These are phyloP conservation scores for Amylocystis lapponica DNA, from an alignment of 768 basidiomycete genomes.

Conservation along the genomic window DNA sequence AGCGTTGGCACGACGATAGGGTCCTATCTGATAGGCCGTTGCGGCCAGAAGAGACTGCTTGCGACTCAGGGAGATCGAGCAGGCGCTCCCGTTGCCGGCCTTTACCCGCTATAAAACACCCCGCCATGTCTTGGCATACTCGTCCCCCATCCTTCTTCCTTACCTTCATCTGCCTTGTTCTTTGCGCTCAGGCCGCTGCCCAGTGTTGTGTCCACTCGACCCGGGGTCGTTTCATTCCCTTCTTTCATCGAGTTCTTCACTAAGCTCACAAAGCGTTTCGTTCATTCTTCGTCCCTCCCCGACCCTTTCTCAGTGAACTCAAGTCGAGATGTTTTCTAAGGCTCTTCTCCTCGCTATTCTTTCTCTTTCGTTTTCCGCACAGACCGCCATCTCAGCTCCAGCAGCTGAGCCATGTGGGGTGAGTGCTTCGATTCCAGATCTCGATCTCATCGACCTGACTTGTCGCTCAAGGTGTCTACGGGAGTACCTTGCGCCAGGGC, in stretches of 20 bases:
- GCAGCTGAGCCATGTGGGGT: constrained; percentile 1
- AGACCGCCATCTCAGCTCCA: constrained; percentile 23
- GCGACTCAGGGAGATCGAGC: too few relatives aligned
- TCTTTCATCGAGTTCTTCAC: constrained; percentile 18
- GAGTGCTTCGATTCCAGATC: too few relatives aligned
- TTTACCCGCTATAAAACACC: too few relatives aligned
- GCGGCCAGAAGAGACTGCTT: too few relatives aligned
- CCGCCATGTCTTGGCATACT: too few relatives aligned
- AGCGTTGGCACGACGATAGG: too few relatives aligned
- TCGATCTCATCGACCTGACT: too few relatives aligned
- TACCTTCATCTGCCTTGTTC: constrained; percentile 20
- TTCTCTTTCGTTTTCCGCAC: constrained; percentile 31
- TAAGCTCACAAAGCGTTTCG: constrained; percentile 27
- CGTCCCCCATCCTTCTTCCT: constrained; percentile 13
- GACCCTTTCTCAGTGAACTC: constrained; percentile 17
- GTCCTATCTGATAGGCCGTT: too few relatives aligned
- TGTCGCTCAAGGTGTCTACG: too few relatives aligned
- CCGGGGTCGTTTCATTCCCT: constrained; percentile 47
- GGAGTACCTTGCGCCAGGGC: not conserved
- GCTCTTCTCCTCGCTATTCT: constrained; percentile 35
- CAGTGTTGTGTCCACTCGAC: constrained; percentile 45
- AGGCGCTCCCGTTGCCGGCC: too few relatives aligned
- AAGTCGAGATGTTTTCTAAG: constrained; percentile 37
- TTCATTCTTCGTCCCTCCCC: constrained; percentile 23
- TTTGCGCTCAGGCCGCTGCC: constrained; percentile 29